Conservation (phyloP, 345 rosid species). For the Alliaria petiolata region DNA sequence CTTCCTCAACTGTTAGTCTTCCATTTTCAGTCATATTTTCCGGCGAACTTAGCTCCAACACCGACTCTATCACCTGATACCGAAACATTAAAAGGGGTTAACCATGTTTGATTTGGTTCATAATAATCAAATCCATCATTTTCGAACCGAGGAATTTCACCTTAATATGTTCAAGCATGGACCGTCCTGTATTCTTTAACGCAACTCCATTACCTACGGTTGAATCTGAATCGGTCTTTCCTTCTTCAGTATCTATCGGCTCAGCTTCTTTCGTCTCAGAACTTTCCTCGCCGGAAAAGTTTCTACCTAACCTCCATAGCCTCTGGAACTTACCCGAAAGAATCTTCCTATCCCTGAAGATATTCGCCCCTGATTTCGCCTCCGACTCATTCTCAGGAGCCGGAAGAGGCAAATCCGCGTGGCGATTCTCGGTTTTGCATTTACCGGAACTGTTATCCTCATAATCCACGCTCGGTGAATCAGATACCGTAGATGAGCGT, state of each 20-base stretch:
- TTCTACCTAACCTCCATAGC: slow-evolving; percentile 83
- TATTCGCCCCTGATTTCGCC: slow-evolving; percentile 24
- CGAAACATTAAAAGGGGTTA: not conserved
- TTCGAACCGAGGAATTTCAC: slow-evolving; percentile 33
- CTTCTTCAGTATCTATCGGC: slow-evolving; percentile 24
- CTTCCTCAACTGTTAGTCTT: slow-evolving; percentile 72
- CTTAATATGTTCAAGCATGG: slow-evolving; percentile 96
- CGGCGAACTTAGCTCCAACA: slow-evolving; percentile 52
- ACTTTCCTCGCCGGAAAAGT: slow-evolving; percentile 45
- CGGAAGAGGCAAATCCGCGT: slow-evolving; percentile 37
- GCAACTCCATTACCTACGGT: slow-evolving; percentile 41
- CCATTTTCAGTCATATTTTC: slow-evolving; percentile 81
- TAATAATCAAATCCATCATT: not conserved
- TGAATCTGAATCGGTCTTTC: slow-evolving; percentile 22
- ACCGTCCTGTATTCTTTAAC: slow-evolving; percentile 66
- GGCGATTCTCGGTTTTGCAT: slow-evolving; percentile 53
- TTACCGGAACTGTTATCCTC: slow-evolving; percentile 56
- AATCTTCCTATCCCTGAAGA: slow-evolving; percentile 45
- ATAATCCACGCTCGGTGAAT: slow-evolving; percentile 40
- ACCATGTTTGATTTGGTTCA: not conserved
- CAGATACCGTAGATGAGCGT: slow-evolving; percentile 55
- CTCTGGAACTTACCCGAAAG: slow-evolving; percentile 70
- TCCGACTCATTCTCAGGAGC: slow-evolving; percentile 33
- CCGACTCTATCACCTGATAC: slow-evolving; percentile 72
- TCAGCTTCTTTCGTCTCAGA: slow-evolving; percentile 36